Evolutionary conservation across 306 rosid species (phyloP), one percentile per base, ranked within the genome.

Genomic region (Trifolium subterraneum): DNA sequence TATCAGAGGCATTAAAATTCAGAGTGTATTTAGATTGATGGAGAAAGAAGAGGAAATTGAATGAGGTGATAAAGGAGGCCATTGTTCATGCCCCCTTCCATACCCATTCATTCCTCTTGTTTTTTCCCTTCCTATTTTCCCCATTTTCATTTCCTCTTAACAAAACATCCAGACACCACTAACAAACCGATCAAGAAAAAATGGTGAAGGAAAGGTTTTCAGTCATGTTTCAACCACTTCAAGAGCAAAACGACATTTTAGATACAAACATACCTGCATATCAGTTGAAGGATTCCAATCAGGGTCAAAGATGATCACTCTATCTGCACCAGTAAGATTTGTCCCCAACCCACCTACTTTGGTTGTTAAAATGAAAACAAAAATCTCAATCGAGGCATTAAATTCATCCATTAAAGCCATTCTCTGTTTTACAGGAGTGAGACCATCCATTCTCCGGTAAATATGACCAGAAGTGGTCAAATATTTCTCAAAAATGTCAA

Each of bases 281-380:
- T 92, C 99, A 74, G 93, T 94, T 33, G 99, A 94, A 55, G 99
- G 99, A 77, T 94, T 94, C 99, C 99, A 92, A 78, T 94, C 96
- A 59, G 97, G 97, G 72, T 92, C 97, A 51, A 87, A 94, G 83
- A 94, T 94, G 73, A 94, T 87, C 81, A 94, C 99, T 84, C 99
- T 86, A 70, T 94, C 70, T 51, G 96, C 99, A 82, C 99, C 97
- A 19, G 96, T 92, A 80, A 94, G 89, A 83, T 94, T 92, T 18
- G 97, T 94, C 62, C 99, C 99, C 76, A 94, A 86, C 75, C 99
- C 99, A 78, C 99, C 99, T 70, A 94, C 99, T 81, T 84, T 94
- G 74, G 99, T 94, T 41, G 99, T 94, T 63, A 94, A 86, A 88
- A 94, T 84, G 83, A 94, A 94, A 78, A 94, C 18, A 84, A 90